Base-by-base conservation (phyloP, 2,329 filamentous ascomycete genomes). In the Xylaria sp. region DNA sequence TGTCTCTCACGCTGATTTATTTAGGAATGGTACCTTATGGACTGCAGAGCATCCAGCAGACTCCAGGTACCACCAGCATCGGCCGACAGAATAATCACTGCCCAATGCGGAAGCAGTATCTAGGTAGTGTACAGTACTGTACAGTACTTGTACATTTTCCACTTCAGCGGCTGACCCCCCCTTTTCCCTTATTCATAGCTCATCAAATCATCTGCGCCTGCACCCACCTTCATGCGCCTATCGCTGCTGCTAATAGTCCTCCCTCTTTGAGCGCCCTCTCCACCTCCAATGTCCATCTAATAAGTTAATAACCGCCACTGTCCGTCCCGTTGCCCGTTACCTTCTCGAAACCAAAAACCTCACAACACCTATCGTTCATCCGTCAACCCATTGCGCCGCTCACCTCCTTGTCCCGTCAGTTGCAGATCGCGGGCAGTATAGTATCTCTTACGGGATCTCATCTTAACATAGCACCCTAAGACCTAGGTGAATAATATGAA, bases 151-250 rank as follows among this genome's bases (percentile, higher is more conserved):
- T 49, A 51, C 33, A 47, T 57, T 53, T 60, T 62, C 63, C 62
- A 69, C 59, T 52, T 56, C 59, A 62, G 67, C 66, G 65, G 63
- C 64, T 68, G 65, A 66, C 64, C 64, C 68, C 64, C 65, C 67
- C 57, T 60, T 67, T 69, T 68, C 62, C 52, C 40, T 61, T 58
- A 47, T 56, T 35, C 49, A n/a, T 29, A 46, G 60, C 43, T 54
- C 60, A 58, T 66, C 51, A 60, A 63, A 65, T 56, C 62, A 55
- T 60, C 65, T 57, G 41, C 57, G 60, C 21, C 52, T 15, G 41
- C 60, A 44, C 52, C 57, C 57, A 60, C 57, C 52, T 35, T 33
- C 10, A 44, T 56, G 57, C 21, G 43, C 49, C 49, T 53, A 33
- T 35, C 19, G 46, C 29, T 19, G 46, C 46, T 29, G 46, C 46